These are phyloP conservation scores for Kodamaea leandrae DNA, from an alignment of 805 yeast genomes.

Conservation along the genomic window DNA sequence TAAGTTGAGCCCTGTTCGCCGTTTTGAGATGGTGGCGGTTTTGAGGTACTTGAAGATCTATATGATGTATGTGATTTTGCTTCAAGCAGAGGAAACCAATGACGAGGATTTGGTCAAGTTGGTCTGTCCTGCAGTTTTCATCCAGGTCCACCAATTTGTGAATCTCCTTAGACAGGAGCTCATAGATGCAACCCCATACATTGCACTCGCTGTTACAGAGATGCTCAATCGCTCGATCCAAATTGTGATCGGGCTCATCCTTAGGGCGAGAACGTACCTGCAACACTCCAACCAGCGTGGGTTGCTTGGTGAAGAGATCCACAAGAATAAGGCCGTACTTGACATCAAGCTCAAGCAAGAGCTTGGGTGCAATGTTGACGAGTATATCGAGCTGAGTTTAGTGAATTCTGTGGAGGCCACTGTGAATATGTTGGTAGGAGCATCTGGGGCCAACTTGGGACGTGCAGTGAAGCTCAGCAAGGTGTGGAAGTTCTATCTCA, in stretches of 20 bases:
- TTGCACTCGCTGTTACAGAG: constrained; percentile 28
- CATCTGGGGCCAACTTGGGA: constrained; percentile 15
- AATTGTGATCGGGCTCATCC: constrained; percentile 30
- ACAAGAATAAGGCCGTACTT: constrained; percentile 4
- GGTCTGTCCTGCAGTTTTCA: constrained; percentile 18
- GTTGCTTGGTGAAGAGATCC: constrained; percentile 9
- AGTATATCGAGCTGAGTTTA: constrained; percentile 11
- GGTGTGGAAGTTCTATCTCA: constrained; percentile 41
- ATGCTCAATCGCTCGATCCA: constrained; percentile 30
- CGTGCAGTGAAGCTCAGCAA: constrained; percentile 22
- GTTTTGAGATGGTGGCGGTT: constrained; percentile 20
- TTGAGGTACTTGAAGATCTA: constrained; percentile 30
- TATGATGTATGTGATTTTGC: constrained; percentile 27
- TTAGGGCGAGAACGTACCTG: constrained; percentile 19
- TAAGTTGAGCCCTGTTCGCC: constrained; percentile 13
- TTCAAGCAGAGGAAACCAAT: constrained; percentile 36
- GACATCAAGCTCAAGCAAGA: constrained; percentile 7
- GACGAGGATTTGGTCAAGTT: constrained; percentile 13
- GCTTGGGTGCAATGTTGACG: constrained; percentile 10
- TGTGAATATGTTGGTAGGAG: constrained; percentile 11
- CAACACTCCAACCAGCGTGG: constrained; percentile 7
- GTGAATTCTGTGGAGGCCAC: constrained; percentile 14
- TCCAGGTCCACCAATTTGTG: constrained; percentile 15
- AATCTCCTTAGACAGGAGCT: constrained; percentile 8
- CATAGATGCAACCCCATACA: constrained; percentile 17